A percentile compares a stretch with the other conserved stretches of the same genome.
Evolutionary conservation across 1,284 basidiomycete species (phyloP).

Genomic region (Inonotus hispidus): DNA sequence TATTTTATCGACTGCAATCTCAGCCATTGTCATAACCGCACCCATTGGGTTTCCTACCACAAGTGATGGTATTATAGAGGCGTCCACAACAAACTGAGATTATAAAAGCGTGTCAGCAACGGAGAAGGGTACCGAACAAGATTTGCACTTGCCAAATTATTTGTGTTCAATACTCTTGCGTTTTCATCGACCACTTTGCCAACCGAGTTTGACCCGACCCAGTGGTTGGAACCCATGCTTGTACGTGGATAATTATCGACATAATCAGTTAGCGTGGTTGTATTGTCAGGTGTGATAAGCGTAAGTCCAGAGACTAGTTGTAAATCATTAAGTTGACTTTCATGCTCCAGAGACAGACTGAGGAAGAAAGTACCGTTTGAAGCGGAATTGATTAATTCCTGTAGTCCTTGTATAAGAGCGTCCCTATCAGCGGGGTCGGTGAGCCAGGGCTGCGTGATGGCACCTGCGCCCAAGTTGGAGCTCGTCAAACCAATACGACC

Average conservation of each 20-base stretch:
- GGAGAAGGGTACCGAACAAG: conserved; percentile 3
- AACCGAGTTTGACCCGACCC: conserved; percentile 41
- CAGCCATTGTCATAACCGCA: conserved; percentile 47
- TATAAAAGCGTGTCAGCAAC: not conserved
- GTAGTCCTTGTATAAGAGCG: conserved; percentile 43
- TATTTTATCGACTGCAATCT: conserved; percentile 49
- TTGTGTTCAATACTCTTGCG: conserved; percentile 50
- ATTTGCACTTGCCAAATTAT: conserved; percentile 42
- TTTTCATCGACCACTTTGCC: conserved; percentile 51
- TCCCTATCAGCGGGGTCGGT: conserved; percentile 49
- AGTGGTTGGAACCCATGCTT: conserved; percentile 52
- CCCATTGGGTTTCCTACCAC: conserved; percentile 52
- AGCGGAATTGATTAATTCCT: conserved; percentile 41
- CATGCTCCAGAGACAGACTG: not conserved
- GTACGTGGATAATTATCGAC: conserved; percentile 46
- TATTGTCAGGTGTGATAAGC: conserved; percentile 55
- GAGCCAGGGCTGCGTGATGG: conserved; percentile 54
- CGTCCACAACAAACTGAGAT: conserved; percentile 35
- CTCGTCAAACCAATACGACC: conserved; percentile 54
- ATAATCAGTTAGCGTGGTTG: conserved; percentile 46
- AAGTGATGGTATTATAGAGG: conserved; percentile 38
- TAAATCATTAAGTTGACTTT: not conserved
- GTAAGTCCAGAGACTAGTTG: conserved; percentile 41
- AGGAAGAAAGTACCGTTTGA: conserved; percentile 30
- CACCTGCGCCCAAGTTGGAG: conserved; percentile 41